Evolutionary conservation across 2,329 filamentous ascomycete species (phyloP).

Genomic region (Fusarium robinianum): DNA sequence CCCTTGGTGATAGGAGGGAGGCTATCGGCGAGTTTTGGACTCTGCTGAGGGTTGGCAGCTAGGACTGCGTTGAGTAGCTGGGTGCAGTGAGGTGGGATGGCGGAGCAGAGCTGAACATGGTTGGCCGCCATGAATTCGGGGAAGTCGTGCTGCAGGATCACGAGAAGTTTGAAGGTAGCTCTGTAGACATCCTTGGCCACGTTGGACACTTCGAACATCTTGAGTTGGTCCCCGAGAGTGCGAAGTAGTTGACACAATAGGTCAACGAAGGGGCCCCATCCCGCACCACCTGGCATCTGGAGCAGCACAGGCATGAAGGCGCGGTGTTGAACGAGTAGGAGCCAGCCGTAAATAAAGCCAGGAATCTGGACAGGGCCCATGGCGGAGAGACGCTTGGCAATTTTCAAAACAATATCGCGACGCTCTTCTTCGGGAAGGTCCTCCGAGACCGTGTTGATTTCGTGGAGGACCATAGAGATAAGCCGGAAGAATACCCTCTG

Average conservation of each 20-base stretch:
- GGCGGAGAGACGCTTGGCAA: conserved; percentile 72
- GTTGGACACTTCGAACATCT: conserved; percentile 68
- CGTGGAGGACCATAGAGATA: conserved; percentile 80
- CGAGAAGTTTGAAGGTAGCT: conserved; percentile 77
- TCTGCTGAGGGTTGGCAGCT: conserved; percentile 74
- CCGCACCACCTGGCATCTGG: conserved; percentile 65
- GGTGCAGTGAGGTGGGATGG: conserved; percentile 80
- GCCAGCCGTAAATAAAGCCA: conserved; percentile 84
- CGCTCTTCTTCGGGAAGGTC: conserved; percentile 65
- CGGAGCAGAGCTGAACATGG: conserved; percentile 78
- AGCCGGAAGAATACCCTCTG: conserved; percentile 90
- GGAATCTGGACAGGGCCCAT: conserved; percentile 79
- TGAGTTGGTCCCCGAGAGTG: conserved; percentile 80
- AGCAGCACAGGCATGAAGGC: conserved; percentile 82
- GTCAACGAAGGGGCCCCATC: conserved; percentile 77
- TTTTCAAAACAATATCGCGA: conserved; percentile 70
- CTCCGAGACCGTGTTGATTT: conserved; percentile 65
- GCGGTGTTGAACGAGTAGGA: conserved; percentile 80
- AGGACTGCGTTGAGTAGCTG: conserved; percentile 90
- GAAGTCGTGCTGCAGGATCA: conserved; percentile 91
- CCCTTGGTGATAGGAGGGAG: conserved; percentile 67
- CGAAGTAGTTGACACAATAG: conserved; percentile 73
- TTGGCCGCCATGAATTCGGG: conserved; percentile 90
- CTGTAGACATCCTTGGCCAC: conserved; percentile 84
- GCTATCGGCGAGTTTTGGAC: conserved; percentile 67